phyloP scores from a whole-genome alignment of 208 protist species.

The Leishmania martiniquensis region DNA sequence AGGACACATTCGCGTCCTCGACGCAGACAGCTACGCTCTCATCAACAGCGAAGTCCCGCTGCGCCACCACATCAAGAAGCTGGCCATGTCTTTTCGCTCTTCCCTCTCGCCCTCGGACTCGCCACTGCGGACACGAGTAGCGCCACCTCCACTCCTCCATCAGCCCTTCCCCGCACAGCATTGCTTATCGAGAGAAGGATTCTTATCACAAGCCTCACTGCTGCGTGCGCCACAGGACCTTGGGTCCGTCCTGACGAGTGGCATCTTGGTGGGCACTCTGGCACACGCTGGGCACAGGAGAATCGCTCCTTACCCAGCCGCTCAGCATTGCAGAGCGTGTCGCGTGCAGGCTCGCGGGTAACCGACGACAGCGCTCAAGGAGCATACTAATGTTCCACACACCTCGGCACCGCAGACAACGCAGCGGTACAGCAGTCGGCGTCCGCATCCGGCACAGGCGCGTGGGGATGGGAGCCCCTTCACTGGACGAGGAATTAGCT shows the following conservation, averaged over 20 bases:
- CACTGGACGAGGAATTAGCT: constrained; percentile 39
- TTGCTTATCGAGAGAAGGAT: background rate
- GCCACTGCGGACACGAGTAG: background rate
- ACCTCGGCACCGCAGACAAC: constrained; percentile 77
- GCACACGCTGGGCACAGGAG: background rate
- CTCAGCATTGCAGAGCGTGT: constrained; percentile 8
- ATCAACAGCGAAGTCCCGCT: background rate
- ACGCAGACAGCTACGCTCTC: background rate
- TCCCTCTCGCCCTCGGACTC: background rate
- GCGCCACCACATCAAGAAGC: background rate
- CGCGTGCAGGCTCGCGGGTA: constrained; percentile 67
- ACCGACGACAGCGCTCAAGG: constrained; percentile 37
- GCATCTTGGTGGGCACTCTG: background rate
- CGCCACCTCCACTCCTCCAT: background rate
- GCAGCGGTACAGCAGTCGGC: constrained; percentile 55
- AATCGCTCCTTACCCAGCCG: background rate
- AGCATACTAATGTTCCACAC: constrained; percentile 58
- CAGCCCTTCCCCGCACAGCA: background rate
- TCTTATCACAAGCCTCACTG: background rate
- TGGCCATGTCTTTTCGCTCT: background rate
- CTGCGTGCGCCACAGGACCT: background rate
- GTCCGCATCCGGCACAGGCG: constrained; percentile 52
- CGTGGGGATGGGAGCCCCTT: constrained; percentile 23
- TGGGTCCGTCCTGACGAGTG: background rate
- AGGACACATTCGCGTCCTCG: background rate